These are phyloP conservation scores for Kuraishia molischiana DNA, from an alignment of 805 yeast species.

Conservation along the genomic window DNA sequence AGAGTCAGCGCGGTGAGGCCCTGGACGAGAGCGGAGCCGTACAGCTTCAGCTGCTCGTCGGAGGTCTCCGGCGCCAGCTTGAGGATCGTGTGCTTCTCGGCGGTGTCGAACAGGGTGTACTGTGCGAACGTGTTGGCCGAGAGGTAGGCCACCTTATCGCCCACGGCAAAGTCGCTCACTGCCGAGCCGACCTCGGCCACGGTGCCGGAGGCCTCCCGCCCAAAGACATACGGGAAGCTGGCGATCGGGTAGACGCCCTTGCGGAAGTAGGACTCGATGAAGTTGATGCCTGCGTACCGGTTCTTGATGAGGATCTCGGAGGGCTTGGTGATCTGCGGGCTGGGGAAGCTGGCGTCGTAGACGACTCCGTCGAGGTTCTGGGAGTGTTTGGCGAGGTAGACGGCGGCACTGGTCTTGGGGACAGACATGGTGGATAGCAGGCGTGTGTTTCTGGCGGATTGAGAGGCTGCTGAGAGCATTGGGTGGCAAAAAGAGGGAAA, in stretches of 20 bases:
- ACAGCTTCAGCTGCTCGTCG: constrained; percentile 40
- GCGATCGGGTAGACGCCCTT: constrained; percentile 58
- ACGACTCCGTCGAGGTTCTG: constrained; percentile 32
- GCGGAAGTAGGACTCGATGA: constrained; percentile 77
- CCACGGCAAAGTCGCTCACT: constrained; percentile 46
- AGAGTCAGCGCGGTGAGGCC: constrained; percentile 77
- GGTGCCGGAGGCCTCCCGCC: constrained; percentile 63
- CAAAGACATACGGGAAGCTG: constrained; percentile 52
- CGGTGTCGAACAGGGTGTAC: constrained; percentile 41
- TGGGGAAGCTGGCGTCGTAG: constrained; percentile 44
- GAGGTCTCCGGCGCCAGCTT: constrained; percentile 38
- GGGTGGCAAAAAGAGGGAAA: no score
- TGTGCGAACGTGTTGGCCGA: constrained; percentile 58
- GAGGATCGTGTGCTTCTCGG: constrained; percentile 22
- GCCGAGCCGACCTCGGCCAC: constrained; percentile 55
- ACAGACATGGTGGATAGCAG: background rate
- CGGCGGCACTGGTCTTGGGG: background rate
- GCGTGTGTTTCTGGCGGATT: no score
- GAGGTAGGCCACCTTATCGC: constrained; percentile 62
- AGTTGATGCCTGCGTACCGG: constrained; percentile 71
- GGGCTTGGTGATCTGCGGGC: constrained; percentile 45
- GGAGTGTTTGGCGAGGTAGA: background rate
- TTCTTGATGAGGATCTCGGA: constrained; percentile 56
- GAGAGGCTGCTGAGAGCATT: no score
- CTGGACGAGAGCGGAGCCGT: constrained; percentile 57